Conservation (phyloP, 2,329 filamentous ascomycete genomes). For the Fusarium sp. region DNA sequence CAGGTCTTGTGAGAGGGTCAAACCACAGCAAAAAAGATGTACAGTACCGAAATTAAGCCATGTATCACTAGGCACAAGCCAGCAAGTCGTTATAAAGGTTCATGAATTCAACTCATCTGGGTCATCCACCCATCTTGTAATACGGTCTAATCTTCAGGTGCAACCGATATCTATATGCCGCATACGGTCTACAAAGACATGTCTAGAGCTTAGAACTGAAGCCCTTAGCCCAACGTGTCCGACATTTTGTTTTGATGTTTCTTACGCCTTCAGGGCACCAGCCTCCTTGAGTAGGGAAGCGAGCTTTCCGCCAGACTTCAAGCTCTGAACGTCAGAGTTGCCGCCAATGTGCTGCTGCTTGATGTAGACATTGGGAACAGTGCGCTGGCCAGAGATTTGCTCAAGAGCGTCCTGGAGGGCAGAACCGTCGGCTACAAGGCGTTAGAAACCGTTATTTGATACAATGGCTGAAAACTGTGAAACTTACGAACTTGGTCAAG, state of each 20-base stretch:
- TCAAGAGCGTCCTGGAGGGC: conserved; percentile 84
- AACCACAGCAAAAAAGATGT: conserved; percentile 18
- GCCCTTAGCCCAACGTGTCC: conserved; percentile 7
- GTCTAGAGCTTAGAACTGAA: conserved; percentile 38
- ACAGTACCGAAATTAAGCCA: conserved; percentile 25
- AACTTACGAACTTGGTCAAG: conserved; percentile 82
- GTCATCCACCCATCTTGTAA: neutral
- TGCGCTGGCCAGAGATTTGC: conserved; percentile 82
- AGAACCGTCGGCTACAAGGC: conserved; percentile 74
- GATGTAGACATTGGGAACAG: conserved; percentile 97
- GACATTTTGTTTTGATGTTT: conserved; percentile 8
- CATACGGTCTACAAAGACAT: neutral
- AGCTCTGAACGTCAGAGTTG: conserved; percentile 81
- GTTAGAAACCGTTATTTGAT: conserved; percentile 24
- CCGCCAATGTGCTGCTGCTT: conserved; percentile 90
- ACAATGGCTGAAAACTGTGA: neutral
- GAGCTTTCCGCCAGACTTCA: conserved; percentile 59
- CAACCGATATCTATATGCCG: conserved; percentile 1
- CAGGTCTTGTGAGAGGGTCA: conserved; percentile 65
- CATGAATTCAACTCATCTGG: conserved; percentile 28
- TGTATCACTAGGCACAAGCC: conserved; percentile 38
- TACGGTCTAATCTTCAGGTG: conserved; percentile 1
- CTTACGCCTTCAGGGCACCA: conserved; percentile 55
- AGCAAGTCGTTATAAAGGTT: conserved; percentile 15
- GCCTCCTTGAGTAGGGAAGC: conserved; percentile 53